phyloP scores from a whole-genome alignment of 441 rosid genomes.

The Viola pubescens region DNA sequence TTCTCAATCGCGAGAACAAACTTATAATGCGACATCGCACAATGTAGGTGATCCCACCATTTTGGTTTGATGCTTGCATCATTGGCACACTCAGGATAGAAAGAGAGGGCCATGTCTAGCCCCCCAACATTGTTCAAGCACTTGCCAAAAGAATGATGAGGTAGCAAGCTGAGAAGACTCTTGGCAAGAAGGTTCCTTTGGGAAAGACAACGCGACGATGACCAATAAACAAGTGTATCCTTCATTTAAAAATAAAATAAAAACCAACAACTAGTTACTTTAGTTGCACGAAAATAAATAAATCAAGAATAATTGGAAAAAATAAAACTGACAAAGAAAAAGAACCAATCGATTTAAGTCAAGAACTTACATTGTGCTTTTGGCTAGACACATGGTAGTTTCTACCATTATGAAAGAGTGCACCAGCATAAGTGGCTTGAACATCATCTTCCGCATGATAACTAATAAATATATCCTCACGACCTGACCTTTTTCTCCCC shows the following conservation, averaged over 20 bases:
- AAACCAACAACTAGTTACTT: slow-evolving; percentile 8
- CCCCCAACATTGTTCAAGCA: slow-evolving; percentile 85
- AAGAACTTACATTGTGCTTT: slow-evolving; percentile 52
- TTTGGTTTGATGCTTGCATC: slow-evolving; percentile 38
- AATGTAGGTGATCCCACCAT: slow-evolving; percentile 91
- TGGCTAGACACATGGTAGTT: slow-evolving; percentile 54
- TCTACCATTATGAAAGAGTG: slow-evolving; percentile 76
- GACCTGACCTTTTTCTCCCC: slow-evolving; percentile 66
- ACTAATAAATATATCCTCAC: slow-evolving; percentile 69
- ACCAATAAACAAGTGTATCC: slow-evolving; percentile 83
- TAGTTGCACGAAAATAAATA: neutral
- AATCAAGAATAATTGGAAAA: slow-evolving; percentile 4
- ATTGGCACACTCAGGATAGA: slow-evolving; percentile 61
- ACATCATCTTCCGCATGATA: slow-evolving; percentile 80
- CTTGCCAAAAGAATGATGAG: slow-evolving; percentile 81
- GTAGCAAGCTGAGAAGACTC: slow-evolving; percentile 48
- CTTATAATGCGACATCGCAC: slow-evolving; percentile 89
- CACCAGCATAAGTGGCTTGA: slow-evolving; percentile 79
- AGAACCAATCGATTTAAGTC: slow-evolving; percentile 1
- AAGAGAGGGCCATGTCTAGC: slow-evolving; percentile 52
- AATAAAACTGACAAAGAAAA: neutral
- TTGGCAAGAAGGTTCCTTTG: slow-evolving; percentile 58
- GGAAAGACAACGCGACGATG: slow-evolving; percentile 82
- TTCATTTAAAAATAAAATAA: slow-evolving; percentile 17
- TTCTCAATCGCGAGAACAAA: slow-evolving; percentile 84